Base-by-base conservation (phyloP, 768 basidiomycete species). In the Sarcodon sp. region DNA sequence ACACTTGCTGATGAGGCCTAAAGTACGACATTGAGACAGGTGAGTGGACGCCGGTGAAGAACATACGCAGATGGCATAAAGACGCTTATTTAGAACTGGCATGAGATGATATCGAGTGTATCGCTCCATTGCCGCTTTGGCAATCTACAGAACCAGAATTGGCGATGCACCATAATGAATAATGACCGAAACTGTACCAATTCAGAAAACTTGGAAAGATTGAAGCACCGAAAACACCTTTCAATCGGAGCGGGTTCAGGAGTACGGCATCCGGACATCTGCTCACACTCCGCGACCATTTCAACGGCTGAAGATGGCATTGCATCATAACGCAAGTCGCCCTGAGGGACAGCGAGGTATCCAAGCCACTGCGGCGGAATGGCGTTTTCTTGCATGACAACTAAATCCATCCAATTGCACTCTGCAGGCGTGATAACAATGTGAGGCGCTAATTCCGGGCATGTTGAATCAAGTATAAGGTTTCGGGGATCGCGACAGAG, bases 391-490 rank as follows among this genome's bases (percentile, higher is more conserved):
- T 41, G 39, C 39, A 41, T 61, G 58, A 47, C 27, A 16, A 13
- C 7, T 8, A 41, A 13, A 13, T 68, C 69, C 33, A 68, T 61
- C 53, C 61, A 59, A 2, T 51, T 54, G 39, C 70, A 65, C 47
- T 65, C 60, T 45, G 69, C 66, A 35, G 69, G 67, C n/a, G 74
- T 72, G 41, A 79, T 68, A 45, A 76, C 73, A 47, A 80, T 73
- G 57, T 75, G 73, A 0, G 77, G 77, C 0, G 65, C 57, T 6
- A 61, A 35, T 6, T 66, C 51, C 6, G 73, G 71, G 47, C 48
- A 47, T 15, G 56, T 48, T 18, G 74, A 76, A 48, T 75, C 71
- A 10, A 76, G 50, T 18, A 76, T 66, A 10, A 76, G 59, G 50
- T 70, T 69, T 10, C 59, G 55, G 7, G 50, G 45, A 15, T 57